Conservation (phyloP, 2,329 filamentous ascomycete species). For the Colletotrichum eleusines region DNA sequence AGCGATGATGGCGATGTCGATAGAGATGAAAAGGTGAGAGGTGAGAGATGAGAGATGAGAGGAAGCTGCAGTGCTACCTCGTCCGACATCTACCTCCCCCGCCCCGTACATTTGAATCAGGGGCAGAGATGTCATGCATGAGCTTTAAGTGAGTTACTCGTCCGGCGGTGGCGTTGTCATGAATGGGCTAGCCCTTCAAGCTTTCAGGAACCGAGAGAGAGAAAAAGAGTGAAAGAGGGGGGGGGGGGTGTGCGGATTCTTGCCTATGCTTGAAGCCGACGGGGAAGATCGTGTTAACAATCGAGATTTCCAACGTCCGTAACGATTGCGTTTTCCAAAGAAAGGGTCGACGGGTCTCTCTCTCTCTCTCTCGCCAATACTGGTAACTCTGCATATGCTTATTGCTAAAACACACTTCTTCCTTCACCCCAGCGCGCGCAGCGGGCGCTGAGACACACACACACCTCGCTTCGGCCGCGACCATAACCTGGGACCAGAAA, state of each 20-base stretch:
- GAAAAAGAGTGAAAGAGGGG: too few species aligned
- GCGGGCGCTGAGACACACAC: constrained; percentile 28
- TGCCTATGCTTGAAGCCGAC: constrained; percentile 29
- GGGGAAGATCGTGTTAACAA: constrained; percentile 6
- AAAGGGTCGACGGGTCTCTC: background rate
- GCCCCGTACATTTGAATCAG: constrained; percentile 29
- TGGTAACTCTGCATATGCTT: constrained; percentile 20
- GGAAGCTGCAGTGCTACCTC: constrained; percentile 33
- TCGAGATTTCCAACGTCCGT: constrained; percentile 16
- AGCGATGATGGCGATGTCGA: background rate
- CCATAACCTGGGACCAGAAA: constrained; percentile 3
- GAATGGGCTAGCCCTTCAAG: background rate
- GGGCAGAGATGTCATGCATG: constrained; percentile 32
- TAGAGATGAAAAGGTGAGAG: background rate
- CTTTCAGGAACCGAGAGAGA: background rate
- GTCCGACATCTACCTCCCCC: constrained; percentile 11
- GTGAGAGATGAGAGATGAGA: constrained; percentile 5
- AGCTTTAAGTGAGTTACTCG: constrained; percentile 18
- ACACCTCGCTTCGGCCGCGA: constrained; percentile 23
- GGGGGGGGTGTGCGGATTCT: background rate
- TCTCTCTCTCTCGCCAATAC: constrained; percentile 8
- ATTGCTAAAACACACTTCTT: constrained; percentile 1
- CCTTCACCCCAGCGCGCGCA: constrained; percentile 1
- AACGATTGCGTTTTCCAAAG: constrained; percentile 11
- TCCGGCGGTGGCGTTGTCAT: constrained; percentile 12